These are phyloP conservation scores for Bipolaris oryzae DNA, from an alignment of 2,329 filamentous ascomycete species.

Conservation along the genomic window DNA sequence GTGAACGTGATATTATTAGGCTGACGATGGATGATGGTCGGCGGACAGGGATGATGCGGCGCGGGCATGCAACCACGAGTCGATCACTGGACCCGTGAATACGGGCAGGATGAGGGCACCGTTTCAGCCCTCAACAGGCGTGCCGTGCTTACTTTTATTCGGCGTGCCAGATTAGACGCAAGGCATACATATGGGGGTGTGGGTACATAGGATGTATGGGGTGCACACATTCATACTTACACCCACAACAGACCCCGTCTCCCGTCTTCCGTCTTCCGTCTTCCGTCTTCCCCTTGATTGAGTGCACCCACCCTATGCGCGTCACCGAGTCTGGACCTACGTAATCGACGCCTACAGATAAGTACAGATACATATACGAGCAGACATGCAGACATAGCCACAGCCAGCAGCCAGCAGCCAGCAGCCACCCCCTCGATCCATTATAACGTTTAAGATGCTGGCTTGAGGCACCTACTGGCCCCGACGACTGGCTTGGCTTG, in stretches of 20 bases:
- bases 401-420: background rate
- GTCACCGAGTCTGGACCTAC: constrained; percentile 12
- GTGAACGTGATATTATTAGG: constrained; percentile 8
- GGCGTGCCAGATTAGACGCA: background rate
- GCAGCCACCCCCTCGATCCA: background rate
- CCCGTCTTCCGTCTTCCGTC: too few relatives aligned
- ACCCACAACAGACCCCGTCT: background rate
- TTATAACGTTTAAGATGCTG: constrained; percentile 13
- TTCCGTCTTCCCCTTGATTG: background rate
- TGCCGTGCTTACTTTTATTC: constrained; percentile 1
- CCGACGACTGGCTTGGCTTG: background rate
- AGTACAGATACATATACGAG: background rate
- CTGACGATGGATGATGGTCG: background rate
- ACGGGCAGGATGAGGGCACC: background rate
- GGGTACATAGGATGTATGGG: background rate
- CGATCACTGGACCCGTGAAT: constrained; percentile 11
- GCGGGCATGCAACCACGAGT: constrained; percentile 8
- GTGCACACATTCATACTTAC: background rate
- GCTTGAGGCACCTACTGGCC: constrained; percentile 5
- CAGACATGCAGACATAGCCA: background rate
- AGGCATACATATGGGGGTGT: background rate
- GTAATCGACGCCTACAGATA: constrained; percentile 15
- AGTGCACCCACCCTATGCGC: constrained; percentile 4
- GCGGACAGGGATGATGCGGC: constrained; percentile 10
- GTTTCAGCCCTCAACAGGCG: constrained; percentile 12